Base-by-base conservation (phyloP, 495 filamentous ascomycete genomes). In the Aspergillus conjunctus region DNA sequence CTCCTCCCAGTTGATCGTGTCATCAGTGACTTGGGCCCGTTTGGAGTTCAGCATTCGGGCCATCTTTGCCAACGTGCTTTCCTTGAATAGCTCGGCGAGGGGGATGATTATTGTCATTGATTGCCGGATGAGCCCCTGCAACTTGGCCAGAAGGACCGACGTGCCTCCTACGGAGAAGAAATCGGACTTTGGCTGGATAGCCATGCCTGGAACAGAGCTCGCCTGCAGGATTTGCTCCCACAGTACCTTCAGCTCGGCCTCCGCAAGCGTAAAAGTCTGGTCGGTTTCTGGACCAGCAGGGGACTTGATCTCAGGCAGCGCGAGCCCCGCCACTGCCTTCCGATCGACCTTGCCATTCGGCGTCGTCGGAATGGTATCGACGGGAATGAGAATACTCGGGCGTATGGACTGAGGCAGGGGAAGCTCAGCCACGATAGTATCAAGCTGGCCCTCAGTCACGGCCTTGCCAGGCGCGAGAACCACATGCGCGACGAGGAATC, bases 381-480 rank as follows among this genome's bases (percentile, higher is more conserved):
- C 41, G 0, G 67, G 64, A 21, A 84, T 66, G 1, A 73, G 54
- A 3, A 65, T 49, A 2, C 71, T 65, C 0, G 84, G 83, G 9
- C 64, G 55, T 78, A 84, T 83, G 61, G 82, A 81, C 15, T 58
- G 61, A 0, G 82, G 82, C 9, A 85, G 43, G 0, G 67, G 71
- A 7, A 81, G 62, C 15, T 60, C 46, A 9, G 22, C 14, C 17
- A 33, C 15, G 20, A 62, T 49, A 4, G 37, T 7, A 3, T 48
- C 17, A 7, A 58, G 26, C 14, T 17, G 32, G 7, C 11, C 4
- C 2, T 15, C 2, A 7, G 18, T 56, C 21, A 9, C 17, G 12
- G 1, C 7, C 12, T 30, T 3, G 9, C 5, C 45, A 11, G 20
- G 18, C 10, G 18, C 20, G 17, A 63, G 22, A 1, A 60, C 60